These are phyloP conservation scores for Pseudogymnoascus sp. DNA, from an alignment of 2,329 filamentous ascomycete species.

Conservation along the genomic window DNA sequence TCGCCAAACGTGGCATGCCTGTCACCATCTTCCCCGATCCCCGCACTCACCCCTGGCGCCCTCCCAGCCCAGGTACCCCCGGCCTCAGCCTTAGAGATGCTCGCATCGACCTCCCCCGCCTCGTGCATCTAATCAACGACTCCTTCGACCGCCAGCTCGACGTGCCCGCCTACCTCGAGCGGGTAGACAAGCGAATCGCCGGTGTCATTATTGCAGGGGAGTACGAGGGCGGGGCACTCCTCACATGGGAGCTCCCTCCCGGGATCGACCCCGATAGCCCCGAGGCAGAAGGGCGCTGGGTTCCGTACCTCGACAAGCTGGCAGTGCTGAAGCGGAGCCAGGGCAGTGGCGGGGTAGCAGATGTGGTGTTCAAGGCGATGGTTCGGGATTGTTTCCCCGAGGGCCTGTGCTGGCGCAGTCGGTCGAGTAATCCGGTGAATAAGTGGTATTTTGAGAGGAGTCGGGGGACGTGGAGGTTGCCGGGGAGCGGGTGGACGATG, in stretches of 20 bases:
- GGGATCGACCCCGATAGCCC: slow-evolving; percentile 47
- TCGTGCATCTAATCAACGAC: slow-evolving; percentile 85
- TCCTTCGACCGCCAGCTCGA: slow-evolving; percentile 84
- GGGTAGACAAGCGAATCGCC: slow-evolving; percentile 74
- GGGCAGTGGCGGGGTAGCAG: slow-evolving; percentile 84
- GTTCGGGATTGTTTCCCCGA: slow-evolving; percentile 78
- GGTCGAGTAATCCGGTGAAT: slow-evolving; percentile 89
- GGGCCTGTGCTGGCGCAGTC: slow-evolving; percentile 85
- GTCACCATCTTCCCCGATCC: slow-evolving; percentile 75
- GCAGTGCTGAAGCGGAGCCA: slow-evolving; percentile 84
- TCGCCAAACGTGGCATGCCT: slow-evolving; percentile 87
- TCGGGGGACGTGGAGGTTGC: slow-evolving; percentile 72
- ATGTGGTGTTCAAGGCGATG: slow-evolving; percentile 95
- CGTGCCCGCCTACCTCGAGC: slow-evolving; percentile 68
- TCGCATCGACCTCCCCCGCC: slow-evolving; percentile 71
- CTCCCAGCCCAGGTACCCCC: slow-evolving; percentile 50
- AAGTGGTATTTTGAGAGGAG: slow-evolving; percentile 98
- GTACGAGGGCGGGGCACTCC: slow-evolving; percentile 89
- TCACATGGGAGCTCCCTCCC: slow-evolving; percentile 83
- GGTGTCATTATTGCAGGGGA: slow-evolving; percentile 92
- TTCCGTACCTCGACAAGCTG: slow-evolving; percentile 97
- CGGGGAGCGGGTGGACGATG: slow-evolving; percentile 88
- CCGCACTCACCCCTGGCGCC: slow-evolving; percentile 55
- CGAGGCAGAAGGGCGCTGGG: slow-evolving; percentile 51
- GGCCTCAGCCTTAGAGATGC: slow-evolving; percentile 68